Percentiles rank a stretch among this genome's conserved stretches.
Evolutionary conservation across 345 rosid genomes (phyloP).

Genomic region (Mangifera indica): DNA sequence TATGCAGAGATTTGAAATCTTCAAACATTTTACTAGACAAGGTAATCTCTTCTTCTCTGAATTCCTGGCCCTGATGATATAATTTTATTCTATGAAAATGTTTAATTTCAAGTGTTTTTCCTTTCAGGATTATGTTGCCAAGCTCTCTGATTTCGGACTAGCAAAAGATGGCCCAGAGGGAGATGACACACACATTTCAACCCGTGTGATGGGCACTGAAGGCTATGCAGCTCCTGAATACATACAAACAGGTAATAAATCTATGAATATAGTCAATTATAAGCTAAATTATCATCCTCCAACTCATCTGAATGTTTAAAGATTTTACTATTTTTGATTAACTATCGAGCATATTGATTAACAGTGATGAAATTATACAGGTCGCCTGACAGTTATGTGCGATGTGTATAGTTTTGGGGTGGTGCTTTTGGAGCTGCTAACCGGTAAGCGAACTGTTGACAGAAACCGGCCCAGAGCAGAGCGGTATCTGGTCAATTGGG

Average conservation of each 20-base stretch:
- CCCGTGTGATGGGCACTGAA: conserved; percentile 70
- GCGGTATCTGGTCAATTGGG: conserved; percentile 59
- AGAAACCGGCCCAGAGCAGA: conserved; percentile 41
- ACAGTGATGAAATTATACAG: conserved; percentile 23
- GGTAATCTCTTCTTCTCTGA: conserved; percentile 25
- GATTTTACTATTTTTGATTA: too few relatives aligned
- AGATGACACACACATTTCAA: conserved; percentile 48
- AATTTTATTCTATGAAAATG: neutral
- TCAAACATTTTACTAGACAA: conserved; percentile 63
- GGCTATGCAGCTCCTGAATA: conserved; percentile 83
- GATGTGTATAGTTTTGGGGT: conserved; percentile 75
- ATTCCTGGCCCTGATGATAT: neutral
- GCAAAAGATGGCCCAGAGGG: conserved; percentile 69
- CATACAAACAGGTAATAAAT: conserved; percentile 44
- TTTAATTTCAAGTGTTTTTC: neutral
- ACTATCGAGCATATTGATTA: too few relatives aligned
- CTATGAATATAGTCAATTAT: too few relatives aligned
- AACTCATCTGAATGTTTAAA: too few relatives aligned
- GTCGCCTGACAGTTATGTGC: conserved; percentile 60
- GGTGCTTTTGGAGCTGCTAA: conserved; percentile 60
- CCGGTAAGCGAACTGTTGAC: conserved; percentile 48
- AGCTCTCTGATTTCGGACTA: conserved; percentile 70
- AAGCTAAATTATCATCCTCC: too few relatives aligned
- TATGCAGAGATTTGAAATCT: conserved; percentile 64
- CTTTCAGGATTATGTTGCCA: conserved; percentile 52